Evolutionary conservation across 2,329 filamentous ascomycete species (phyloP).

Genomic region (Fusarium sacchari): DNA sequence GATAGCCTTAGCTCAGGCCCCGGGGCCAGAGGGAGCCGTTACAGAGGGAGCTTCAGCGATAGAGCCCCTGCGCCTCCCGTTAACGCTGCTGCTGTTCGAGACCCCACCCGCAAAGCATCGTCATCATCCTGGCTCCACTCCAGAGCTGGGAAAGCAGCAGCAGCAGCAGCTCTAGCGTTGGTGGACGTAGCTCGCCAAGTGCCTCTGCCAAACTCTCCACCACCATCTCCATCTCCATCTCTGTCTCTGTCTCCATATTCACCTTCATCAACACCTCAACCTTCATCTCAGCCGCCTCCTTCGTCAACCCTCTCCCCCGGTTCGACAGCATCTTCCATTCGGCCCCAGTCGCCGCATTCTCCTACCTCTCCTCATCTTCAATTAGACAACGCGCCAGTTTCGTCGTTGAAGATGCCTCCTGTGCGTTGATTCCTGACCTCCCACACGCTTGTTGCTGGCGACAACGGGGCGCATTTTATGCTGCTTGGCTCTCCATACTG

Average conservation of each 20-base stretch:
- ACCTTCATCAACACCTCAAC: conserved; percentile 27
- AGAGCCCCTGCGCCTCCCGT: conserved; percentile 35
- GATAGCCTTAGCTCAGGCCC: conserved; percentile 5
- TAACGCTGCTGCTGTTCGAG: conserved; percentile 17
- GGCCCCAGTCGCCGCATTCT: conserved; percentile 45
- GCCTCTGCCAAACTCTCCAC: conserved; percentile 56
- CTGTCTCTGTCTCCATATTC: conserved; percentile 46
- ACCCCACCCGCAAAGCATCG: conserved; percentile 41
- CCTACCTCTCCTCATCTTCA: conserved; percentile 41
- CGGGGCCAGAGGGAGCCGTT: conserved; percentile 14
- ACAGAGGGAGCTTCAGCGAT: conserved; percentile 30
- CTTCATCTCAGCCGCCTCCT: conserved; percentile 47
- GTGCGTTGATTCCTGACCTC: conserved; percentile 55
- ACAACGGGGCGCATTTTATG: conserved; percentile 23
- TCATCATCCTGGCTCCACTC: conserved; percentile 50
- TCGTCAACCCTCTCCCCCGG: conserved; percentile 46
- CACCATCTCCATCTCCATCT: conserved; percentile 52
- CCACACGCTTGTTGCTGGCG: conserved; percentile 23
- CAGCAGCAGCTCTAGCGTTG: conserved; percentile 37
- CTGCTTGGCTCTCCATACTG: conserved; percentile 27
- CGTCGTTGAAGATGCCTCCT: conserved; percentile 63
- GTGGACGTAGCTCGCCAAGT: conserved; percentile 51
- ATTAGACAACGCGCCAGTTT: conserved; percentile 41
- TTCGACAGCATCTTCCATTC: conserved; percentile 46
- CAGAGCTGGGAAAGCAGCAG: conserved; percentile 25